These are phyloP conservation scores for Xylaria acuta DNA, from an alignment of 495 filamentous ascomycete species.

Conservation along the genomic window DNA sequence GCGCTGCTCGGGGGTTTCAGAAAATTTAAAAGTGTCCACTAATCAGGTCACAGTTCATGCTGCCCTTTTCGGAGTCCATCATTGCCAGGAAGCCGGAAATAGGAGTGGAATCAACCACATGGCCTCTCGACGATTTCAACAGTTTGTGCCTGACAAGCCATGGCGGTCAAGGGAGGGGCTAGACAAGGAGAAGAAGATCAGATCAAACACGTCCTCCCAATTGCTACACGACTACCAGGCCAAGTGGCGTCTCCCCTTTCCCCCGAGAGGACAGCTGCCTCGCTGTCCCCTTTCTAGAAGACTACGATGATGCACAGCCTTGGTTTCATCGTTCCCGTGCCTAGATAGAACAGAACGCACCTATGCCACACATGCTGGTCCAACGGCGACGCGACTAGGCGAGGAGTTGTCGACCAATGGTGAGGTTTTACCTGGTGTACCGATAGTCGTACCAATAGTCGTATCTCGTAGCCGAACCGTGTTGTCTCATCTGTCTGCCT, in stretches of 20 bases:
- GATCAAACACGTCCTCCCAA: slow-evolving; percentile 10
- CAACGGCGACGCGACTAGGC: slow-evolving; percentile 18
- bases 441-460: neutral
- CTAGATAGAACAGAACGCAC: neutral
- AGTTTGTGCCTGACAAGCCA: slow-evolving; percentile 21
- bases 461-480: neutral
- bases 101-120: neutral
- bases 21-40: slow-evolving; percentile 6
- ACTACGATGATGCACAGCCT: neutral
- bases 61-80: neutral
- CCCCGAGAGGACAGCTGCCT: neutral
- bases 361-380: neutral
- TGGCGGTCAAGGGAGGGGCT: neutral
- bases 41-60: neutral
- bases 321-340: too few species aligned
- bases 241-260: neutral
- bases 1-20: slow-evolving; percentile 7
- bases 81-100: neutral
- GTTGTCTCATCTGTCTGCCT: slow-evolving; percentile 20
- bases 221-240: neutral
- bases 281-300: neutral
- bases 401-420: slow-evolving; percentile 9
- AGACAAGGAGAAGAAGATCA: neutral
- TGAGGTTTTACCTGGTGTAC: neutral
- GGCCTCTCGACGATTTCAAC: neutral